These are phyloP conservation scores for Macadamia integrifolia DNA, from an alignment of 164 flowering plant species.

Conservation along the genomic window DNA sequence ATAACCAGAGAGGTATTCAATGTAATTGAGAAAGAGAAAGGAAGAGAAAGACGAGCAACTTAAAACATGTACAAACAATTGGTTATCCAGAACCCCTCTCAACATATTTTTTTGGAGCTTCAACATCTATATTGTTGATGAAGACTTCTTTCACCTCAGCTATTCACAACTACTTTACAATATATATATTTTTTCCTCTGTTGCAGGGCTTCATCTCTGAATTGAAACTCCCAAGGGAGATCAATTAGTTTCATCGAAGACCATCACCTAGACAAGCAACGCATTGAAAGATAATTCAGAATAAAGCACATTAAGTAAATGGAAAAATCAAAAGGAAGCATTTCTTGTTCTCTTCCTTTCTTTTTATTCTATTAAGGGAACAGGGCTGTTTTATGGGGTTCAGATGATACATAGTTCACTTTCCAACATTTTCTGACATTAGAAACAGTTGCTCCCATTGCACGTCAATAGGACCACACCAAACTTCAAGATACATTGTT, in stretches of 20 bases:
- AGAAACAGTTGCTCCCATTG: too few relatives aligned
- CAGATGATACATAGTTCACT: too few relatives aligned
- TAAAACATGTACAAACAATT: slow-evolving; percentile 17
- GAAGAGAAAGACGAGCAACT: background rate
- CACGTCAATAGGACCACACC: too few relatives aligned
- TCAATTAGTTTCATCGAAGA: slow-evolving; percentile 14
- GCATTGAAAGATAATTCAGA: background rate
- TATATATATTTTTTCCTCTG: too few relatives aligned
- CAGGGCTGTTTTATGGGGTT: too few relatives aligned
- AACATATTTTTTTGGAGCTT: too few relatives aligned
- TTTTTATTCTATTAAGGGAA: too few relatives aligned
- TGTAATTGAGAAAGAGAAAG: background rate
- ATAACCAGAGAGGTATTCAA: too few relatives aligned
- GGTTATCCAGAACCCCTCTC: background rate
- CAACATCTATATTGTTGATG: background rate
- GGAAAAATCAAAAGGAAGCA: background rate
- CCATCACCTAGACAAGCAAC: slow-evolving; percentile 15
- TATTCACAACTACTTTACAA: slow-evolving; percentile 37
- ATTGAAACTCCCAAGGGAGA: slow-evolving; percentile 2
- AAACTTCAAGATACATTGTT: too few relatives aligned
- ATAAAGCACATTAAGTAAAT: background rate
- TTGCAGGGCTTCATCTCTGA: background rate
- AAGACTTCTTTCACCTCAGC: slow-evolving; percentile 9
- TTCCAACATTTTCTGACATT: too few relatives aligned
- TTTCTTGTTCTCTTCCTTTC: background rate